Evolutionary conservation across 768 basidiomycete genomes (phyloP).

Genomic region (Tricholoma hemisulphureum): DNA sequence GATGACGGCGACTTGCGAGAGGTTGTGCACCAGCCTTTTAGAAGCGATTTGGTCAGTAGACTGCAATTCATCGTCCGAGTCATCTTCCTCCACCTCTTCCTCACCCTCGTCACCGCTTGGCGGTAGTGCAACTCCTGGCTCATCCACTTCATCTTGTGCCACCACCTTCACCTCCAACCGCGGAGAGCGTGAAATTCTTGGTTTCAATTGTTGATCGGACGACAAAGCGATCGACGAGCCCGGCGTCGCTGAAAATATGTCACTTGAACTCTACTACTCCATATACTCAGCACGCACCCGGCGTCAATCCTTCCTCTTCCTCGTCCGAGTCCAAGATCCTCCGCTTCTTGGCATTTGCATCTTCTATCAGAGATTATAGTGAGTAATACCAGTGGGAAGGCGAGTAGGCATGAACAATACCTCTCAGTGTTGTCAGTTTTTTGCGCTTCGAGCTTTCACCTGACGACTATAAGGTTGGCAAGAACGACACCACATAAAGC

Average conservation of each 20-base stretch:
- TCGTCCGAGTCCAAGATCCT: constrained; percentile 56
- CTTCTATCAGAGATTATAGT: constrained; percentile 21
- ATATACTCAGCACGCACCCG: constrained; percentile 6
- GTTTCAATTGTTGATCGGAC: constrained; percentile 3
- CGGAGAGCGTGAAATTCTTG: background rate
- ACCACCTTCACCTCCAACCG: background rate
- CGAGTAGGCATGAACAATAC: constrained; percentile 2
- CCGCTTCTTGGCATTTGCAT: constrained; percentile 46
- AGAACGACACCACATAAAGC: background rate
- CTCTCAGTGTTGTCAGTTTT: constrained; percentile 22
- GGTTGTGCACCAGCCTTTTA: constrained; percentile 52
- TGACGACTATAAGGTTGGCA: constrained; percentile 8
- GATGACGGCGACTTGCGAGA: background rate
- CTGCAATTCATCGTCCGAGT: constrained; percentile 30
- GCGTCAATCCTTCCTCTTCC: constrained; percentile 33
- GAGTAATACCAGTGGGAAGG: background rate
- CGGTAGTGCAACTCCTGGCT: constrained; percentile 14
- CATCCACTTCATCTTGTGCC: constrained; percentile 23
- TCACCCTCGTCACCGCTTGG: constrained; percentile 32
- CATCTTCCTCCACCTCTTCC: constrained; percentile 31
- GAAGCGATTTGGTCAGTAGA: constrained; percentile 46
- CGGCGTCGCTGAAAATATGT: background rate
- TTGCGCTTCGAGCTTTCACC: constrained; percentile 45
- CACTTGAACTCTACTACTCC: background rate
- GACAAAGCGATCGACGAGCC: constrained; percentile 7